Conservation (phyloP, 768 basidiomycete species). For the Mycena capillaripes region DNA sequence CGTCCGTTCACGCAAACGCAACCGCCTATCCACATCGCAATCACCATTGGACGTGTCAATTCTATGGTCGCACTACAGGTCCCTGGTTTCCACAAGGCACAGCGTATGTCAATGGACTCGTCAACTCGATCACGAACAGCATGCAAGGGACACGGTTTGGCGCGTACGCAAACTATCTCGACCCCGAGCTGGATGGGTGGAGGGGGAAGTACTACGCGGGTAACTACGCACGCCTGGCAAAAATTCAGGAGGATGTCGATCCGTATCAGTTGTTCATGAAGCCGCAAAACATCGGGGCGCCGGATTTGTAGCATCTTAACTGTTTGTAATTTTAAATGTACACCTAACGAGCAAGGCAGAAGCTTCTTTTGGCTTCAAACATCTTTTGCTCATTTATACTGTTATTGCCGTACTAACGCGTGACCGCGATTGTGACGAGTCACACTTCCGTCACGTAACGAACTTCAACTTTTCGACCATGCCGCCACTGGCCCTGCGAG, state of each 20-base stretch:
- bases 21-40: slow-evolving; percentile 30
- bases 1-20: background rate
- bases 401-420: no score
- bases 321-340: background rate
- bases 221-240: slow-evolving; percentile 30
- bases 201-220: slow-evolving; percentile 36
- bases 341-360: no score
- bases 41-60: slow-evolving; percentile 28
- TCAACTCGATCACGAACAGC: slow-evolving; percentile 8
- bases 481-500: slow-evolving; percentile 85
- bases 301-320: background rate
- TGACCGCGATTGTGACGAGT: no score
- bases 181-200: slow-evolving; percentile 39
- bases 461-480: slow-evolving; percentile 50
- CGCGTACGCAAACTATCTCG: slow-evolving; percentile 45
- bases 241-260: slow-evolving; percentile 33
- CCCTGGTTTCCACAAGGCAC: slow-evolving; percentile 11
- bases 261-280: slow-evolving; percentile 36
- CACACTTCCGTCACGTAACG: background rate
- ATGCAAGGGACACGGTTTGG: slow-evolving; percentile 12
- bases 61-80: slow-evolving; percentile 21
- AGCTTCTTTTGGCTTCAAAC: no score
- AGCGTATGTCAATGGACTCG: slow-evolving; percentile 20
- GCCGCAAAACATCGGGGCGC: slow-evolving; percentile 23
- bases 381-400: no score